A percentile compares a stretch with the other conserved stretches of the same genome.
Conservation (phyloP, 768 basidiomycete genomes). For the Phlebiopsis flavidoalba region DNA sequence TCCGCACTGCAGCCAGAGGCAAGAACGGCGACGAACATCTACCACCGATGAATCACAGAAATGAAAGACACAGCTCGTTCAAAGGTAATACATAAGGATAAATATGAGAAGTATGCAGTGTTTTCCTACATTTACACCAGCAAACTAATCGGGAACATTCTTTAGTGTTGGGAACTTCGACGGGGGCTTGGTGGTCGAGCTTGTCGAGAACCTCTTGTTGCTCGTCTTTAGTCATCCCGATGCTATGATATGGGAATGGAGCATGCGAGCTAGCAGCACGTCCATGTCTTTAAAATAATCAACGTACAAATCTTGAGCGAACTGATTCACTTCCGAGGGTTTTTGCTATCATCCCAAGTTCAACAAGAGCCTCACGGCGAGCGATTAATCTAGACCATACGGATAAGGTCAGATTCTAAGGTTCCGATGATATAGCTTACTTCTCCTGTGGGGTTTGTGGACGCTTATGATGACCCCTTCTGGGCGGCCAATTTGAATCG, state of each 20-base stretch:
- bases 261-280: not conserved
- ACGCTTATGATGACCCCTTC: slow-evolving; percentile 49
- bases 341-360: slow-evolving; percentile 53
- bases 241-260: not conserved
- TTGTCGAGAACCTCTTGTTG: not conserved
- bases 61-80: too few species aligned
- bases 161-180: not conserved
- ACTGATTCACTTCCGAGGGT: slow-evolving; percentile 45
- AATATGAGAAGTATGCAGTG: too few species aligned
- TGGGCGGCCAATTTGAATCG: slow-evolving; percentile 58
- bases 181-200: not conserved
- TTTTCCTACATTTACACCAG: too few species aligned
- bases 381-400: slow-evolving; percentile 38
- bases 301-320: slow-evolving; percentile 65
- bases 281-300: not conserved
- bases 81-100: too few species aligned
- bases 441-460: slow-evolving; percentile 44
- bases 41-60: too few species aligned
- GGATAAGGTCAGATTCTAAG: not conserved
- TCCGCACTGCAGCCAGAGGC: too few species aligned
- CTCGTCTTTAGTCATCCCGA: not conserved
- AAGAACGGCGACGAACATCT: too few species aligned
- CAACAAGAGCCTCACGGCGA: slow-evolving; percentile 58
- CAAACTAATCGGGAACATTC: too few species aligned
- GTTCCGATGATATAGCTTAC: slow-evolving; percentile 25